These are phyloP conservation scores for Pisolithus microcarpus DNA, from an alignment of 768 basidiomycete species.

Conservation along the genomic window DNA sequence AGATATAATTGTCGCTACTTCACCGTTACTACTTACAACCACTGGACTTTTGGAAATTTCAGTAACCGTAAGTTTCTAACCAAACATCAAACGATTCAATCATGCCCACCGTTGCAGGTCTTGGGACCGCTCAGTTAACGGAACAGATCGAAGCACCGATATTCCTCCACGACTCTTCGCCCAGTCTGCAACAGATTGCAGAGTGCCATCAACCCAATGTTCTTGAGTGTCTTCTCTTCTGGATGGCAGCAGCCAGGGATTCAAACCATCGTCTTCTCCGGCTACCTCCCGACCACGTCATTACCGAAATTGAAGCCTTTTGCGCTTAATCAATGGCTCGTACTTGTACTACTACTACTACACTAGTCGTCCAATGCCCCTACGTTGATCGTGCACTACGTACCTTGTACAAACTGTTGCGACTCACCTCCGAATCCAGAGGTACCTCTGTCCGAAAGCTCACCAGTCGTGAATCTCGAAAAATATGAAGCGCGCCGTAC, in stretches of 20 bases:
- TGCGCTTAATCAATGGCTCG: not conserved
- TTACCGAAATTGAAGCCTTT: not conserved
- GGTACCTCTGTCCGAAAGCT: no score
- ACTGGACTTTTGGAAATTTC: constrained; percentile 11
- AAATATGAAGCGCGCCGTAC: no score
- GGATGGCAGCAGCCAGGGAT: constrained; percentile 7
- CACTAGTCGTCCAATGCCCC: not conserved
- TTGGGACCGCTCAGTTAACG: constrained; percentile 8
- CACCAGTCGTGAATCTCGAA: no score
- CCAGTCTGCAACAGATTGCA: not conserved
- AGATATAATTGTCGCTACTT: constrained; percentile 8
- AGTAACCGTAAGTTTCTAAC: constrained; percentile 3
- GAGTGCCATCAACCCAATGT: constrained; percentile 5
- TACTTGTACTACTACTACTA: not conserved
- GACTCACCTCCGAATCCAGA: not conserved
- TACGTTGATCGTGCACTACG: not conserved
- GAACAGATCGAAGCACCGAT: constrained; percentile 6
- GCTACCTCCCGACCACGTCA: not conserved
- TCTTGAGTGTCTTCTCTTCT: constrained; percentile 6
- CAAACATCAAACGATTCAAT: not conserved
- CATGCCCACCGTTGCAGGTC: constrained; percentile 1
- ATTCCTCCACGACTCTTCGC: constrained; percentile 1
- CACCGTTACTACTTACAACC: constrained; percentile 12
- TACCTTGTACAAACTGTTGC: not conserved
- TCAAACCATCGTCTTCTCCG: not conserved